Evolutionary conservation across 2,329 filamentous ascomycete genomes (phyloP).

Genomic region (Fusarium pseudograminearum): DNA sequence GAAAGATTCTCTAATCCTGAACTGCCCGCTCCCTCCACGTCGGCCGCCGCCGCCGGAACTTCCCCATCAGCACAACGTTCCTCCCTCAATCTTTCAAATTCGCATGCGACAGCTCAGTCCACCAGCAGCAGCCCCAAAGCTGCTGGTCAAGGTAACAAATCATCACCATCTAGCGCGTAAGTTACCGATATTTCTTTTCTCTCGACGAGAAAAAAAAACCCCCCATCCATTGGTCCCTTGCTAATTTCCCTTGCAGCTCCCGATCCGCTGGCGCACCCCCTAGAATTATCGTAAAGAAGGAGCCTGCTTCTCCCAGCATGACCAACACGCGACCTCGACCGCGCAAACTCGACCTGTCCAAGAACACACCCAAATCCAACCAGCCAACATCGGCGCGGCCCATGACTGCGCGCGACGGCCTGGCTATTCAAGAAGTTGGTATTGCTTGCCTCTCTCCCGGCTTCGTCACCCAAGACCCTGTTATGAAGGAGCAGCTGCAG

Average conservation of each 20-base stretch:
- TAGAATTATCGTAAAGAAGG: slow-evolving; percentile 96
- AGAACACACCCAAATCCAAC: slow-evolving; percentile 66
- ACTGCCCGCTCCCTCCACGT: slow-evolving; percentile 55
- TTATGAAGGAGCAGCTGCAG: slow-evolving; percentile 95
- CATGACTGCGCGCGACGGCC: slow-evolving; percentile 80
- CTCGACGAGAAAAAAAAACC: not conserved
- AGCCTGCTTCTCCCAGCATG: slow-evolving; percentile 88
- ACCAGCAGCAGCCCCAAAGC: slow-evolving; percentile 67
- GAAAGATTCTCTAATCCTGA: slow-evolving; percentile 70
- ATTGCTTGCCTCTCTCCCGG: slow-evolving; percentile 94
- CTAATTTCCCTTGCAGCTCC: slow-evolving; percentile 31
- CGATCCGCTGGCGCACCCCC: slow-evolving; percentile 62
- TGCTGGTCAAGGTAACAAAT: slow-evolving; percentile 58
- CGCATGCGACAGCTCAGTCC: slow-evolving; percentile 60
- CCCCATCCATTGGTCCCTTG: slow-evolving; percentile 18
- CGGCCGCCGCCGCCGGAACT: slow-evolving; percentile 50
- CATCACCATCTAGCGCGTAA: slow-evolving; percentile 71
- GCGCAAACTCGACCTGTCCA: slow-evolving; percentile 81
- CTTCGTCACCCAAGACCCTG: slow-evolving; percentile 95
- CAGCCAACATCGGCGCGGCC: slow-evolving; percentile 75
- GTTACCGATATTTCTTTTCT: slow-evolving; percentile 47
- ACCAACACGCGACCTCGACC: slow-evolving; percentile 79
- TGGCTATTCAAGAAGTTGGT: slow-evolving; percentile 91
- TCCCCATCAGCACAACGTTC: slow-evolving; percentile 62
- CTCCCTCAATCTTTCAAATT: slow-evolving; percentile 51